Evolutionary conservation across 148 eudicot species (phyloP).

Genomic region (Vaccinium myrtillus): DNA sequence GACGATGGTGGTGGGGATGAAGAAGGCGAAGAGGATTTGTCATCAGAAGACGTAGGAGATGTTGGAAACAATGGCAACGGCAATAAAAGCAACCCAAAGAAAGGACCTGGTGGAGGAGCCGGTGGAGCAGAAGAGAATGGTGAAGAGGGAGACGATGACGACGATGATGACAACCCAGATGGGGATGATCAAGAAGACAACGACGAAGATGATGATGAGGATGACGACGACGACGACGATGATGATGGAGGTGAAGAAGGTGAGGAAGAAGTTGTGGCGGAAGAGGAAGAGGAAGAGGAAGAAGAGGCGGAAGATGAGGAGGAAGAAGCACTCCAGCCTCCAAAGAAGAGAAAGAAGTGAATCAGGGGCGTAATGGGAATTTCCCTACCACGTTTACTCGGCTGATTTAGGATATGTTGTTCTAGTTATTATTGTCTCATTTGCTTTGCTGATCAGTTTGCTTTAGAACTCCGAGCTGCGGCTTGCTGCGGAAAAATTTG

Average conservation of each 20-base stretch:
- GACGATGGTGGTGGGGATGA: constrained; percentile 15
- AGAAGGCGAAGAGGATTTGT: constrained; percentile 23
- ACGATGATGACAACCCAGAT: constrained; percentile 13
- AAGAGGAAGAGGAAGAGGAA: constrained; percentile 23
- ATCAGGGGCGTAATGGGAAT: neutral
- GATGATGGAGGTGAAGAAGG: constrained; percentile 14
- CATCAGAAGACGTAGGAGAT: constrained; percentile 24
- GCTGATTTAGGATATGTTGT: neutral
- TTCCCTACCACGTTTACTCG: neutral
- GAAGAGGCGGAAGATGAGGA: constrained; percentile 30
- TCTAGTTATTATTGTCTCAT: neutral
- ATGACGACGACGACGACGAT: constrained; percentile 14
- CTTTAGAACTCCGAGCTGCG: neutral
- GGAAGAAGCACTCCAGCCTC: constrained; percentile 35
- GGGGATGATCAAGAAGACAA: constrained; percentile 18
- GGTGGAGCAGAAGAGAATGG: constrained; percentile 27
- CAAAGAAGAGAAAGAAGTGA: constrained; percentile 38
- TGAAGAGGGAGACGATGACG: constrained; percentile 25
- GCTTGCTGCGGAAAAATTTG: neutral
- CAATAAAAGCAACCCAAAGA: constrained; percentile 20
- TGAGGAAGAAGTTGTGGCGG: constrained; percentile 19
- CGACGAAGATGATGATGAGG: constrained; percentile 18
- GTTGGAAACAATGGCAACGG: constrained; percentile 16
- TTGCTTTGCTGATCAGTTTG: neutral
- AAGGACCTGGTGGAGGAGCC: constrained; percentile 5